Conservation (phyloP, 768 basidiomycete species). For the Coprinellus micaceus region DNA sequence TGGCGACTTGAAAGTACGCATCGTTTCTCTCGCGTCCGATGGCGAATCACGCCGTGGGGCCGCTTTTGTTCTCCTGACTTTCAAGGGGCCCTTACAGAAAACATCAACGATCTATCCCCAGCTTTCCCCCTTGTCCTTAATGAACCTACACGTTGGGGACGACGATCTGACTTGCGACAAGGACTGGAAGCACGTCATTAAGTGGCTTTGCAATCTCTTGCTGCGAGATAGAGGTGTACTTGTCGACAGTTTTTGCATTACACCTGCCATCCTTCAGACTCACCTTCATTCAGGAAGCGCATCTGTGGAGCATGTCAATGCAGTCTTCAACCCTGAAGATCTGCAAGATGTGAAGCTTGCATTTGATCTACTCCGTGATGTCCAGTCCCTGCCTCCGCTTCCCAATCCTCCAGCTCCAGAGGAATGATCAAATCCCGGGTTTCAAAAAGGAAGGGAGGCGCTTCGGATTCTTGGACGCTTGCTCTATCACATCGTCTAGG, state of each 20-base stretch:
- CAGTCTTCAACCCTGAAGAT: slow-evolving; percentile 18
- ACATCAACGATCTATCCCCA: background rate
- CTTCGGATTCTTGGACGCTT: background rate
- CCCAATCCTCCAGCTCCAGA: no score
- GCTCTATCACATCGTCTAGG: slow-evolving; percentile 21
- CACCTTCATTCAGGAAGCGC: slow-evolving; percentile 14
- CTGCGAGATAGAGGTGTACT: slow-evolving; percentile 9
- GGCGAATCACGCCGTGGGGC: slow-evolving; percentile 17
- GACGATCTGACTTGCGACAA: background rate
- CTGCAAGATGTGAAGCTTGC: slow-evolving; percentile 24
- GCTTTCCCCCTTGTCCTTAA: background rate
- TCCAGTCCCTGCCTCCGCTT: slow-evolving; percentile 6
- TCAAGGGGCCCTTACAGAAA: background rate
- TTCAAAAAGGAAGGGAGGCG: background rate
- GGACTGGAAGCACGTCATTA: slow-evolving; percentile 30
- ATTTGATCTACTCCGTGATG: slow-evolving; percentile 16
- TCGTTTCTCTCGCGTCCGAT: slow-evolving; percentile 17
- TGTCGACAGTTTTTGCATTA: background rate
- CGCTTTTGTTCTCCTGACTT: background rate
- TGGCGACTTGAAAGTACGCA: no score
- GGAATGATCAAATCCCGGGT: background rate
- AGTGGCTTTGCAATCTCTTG: slow-evolving; percentile 25
- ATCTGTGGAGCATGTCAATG: background rate
- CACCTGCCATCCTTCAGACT: background rate
- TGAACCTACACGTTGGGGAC: background rate